Evolutionary conservation across 169 alveolate genomes (phyloP), one percentile per base, ranked within the genome.

Genomic region (Eimeria sp.): DNA sequence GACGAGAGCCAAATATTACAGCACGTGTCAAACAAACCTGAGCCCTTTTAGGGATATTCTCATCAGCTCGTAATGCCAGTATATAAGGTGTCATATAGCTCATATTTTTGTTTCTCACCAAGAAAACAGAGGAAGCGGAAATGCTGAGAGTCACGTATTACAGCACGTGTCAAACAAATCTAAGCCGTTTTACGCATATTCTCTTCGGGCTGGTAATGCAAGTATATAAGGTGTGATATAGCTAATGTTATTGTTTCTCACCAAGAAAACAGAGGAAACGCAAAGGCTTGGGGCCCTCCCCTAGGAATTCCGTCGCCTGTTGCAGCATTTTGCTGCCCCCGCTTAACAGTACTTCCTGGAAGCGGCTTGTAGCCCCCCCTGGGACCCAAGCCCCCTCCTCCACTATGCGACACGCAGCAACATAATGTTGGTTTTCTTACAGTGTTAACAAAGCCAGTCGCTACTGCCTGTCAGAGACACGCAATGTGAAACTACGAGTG

Each of bases 251-350:
- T 30, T 47, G 89, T 11, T 27, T 10, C 90, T 54, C 47, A 91
- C 95, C 95, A 65, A 91, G 49, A 30, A 91, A 91, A 49, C 95
- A 91, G n/a, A 91, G 95, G 80, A 82, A 80, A 5, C 95, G 90
- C 47, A 91, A 88, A 14, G 95, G 95, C 80, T 91, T 91, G 57
- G 95, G 95, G 25, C 95, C 95, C 63, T 91, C 95, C 70, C 91
- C 91, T 10, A 78, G 7, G 51, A 91, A 58, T 30, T 91, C 87
- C 6, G 95, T 58, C 80, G 92, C 92, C 27, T 86, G 92, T 80
- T 86, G 92, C 80, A 86, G 78, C 57, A 86, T 80, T 61, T 86
- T 86, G 92, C 78, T 86, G 80, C 92, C 92, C 10, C 92, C 92
- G 40, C 78, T 54, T 34, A 86, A 49, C 58, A 86, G 70, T 54